phyloP scores from a whole-genome alignment of 2,329 filamentous ascomycete genomes.

The Trichophyton verrucosum region DNA sequence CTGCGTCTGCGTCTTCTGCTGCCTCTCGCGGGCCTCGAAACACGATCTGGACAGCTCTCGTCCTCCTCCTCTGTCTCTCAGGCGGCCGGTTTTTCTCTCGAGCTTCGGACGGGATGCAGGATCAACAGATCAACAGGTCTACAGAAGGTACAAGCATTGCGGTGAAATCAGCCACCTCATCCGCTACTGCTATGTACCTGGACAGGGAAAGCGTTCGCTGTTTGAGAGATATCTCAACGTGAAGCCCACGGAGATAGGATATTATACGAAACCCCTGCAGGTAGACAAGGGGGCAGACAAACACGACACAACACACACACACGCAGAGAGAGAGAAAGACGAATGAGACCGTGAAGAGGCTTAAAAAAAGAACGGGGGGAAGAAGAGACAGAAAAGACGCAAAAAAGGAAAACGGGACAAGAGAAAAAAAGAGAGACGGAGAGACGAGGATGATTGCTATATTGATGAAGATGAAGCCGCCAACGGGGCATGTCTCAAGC shows the following conservation, averaged over 20 bases:
- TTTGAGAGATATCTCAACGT: not conserved
- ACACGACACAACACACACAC: not conserved
- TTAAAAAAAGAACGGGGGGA: not conserved
- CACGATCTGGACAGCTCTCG: not conserved
- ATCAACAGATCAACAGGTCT: conserved; percentile 4
- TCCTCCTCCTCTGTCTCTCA: not conserved
- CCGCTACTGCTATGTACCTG: not conserved
- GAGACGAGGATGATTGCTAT: too few species aligned
- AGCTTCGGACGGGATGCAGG: not conserved
- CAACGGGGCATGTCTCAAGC: not conserved
- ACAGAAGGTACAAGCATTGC: conserved; percentile 1
- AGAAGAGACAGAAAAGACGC: too few species aligned
- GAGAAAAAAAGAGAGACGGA: too few species aligned
- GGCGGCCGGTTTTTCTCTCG: not conserved
- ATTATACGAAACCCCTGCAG: not conserved
- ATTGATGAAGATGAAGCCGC: not conserved
- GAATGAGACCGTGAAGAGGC: not conserved
- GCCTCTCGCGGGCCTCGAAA: too few species aligned
- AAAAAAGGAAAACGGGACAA: too few species aligned
- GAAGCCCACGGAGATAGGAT: not conserved
- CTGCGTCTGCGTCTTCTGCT: too few species aligned
- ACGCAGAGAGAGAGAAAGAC: not conserved
- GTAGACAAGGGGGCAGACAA: not conserved
- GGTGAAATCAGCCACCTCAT: conserved; percentile 5
- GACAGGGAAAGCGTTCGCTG: not conserved